These are phyloP conservation scores for Chlorencoelia australis DNA, from an alignment of 2,329 filamentous ascomycete species.

Conservation along the genomic window DNA sequence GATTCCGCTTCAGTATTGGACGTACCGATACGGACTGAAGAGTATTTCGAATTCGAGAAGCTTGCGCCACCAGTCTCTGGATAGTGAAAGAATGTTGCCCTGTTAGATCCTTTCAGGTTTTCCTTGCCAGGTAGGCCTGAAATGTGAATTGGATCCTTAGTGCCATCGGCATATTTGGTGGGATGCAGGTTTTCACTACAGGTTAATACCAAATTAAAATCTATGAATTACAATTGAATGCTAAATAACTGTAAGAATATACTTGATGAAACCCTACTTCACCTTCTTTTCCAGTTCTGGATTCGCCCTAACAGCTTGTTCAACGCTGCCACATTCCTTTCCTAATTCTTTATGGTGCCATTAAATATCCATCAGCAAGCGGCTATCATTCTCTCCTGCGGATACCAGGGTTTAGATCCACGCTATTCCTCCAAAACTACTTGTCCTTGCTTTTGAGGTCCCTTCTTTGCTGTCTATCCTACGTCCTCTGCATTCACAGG, in stretches of 20 bases:
- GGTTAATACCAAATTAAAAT: too few relatives aligned
- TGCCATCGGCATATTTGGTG: conserved; percentile 4
- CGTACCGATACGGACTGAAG: conserved; percentile 1
- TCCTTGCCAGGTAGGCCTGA: conserved; percentile 4
- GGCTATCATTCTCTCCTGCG: too few relatives aligned
- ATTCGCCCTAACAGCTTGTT: conserved; percentile 1
- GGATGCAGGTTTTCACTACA: conserved; percentile 5
- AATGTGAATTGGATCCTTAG: conserved; percentile 6
- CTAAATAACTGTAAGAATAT: too few relatives aligned
- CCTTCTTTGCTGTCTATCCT: neutral
- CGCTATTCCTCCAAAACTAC: neutral
- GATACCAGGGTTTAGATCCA: neutral
- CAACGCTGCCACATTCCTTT: conserved; percentile 1
- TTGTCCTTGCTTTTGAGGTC: neutral
- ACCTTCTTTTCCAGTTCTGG: conserved; percentile 4
- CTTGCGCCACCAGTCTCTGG: conserved; percentile 1
- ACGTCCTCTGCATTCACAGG: too few relatives aligned
- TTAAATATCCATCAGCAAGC: conserved; percentile 1
- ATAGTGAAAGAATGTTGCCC: conserved; percentile 7
- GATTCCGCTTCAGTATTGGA: conserved; percentile 5
- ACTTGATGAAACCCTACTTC: too few relatives aligned
- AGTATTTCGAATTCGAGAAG: conserved; percentile 5
- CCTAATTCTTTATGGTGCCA: conserved; percentile 1
- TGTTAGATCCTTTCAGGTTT: conserved; percentile 5
- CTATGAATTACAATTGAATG: too few relatives aligned